These are phyloP conservation scores for Epichloe sp. DNA, from an alignment of 2,329 filamentous ascomycete genomes.

Conservation along the genomic window DNA sequence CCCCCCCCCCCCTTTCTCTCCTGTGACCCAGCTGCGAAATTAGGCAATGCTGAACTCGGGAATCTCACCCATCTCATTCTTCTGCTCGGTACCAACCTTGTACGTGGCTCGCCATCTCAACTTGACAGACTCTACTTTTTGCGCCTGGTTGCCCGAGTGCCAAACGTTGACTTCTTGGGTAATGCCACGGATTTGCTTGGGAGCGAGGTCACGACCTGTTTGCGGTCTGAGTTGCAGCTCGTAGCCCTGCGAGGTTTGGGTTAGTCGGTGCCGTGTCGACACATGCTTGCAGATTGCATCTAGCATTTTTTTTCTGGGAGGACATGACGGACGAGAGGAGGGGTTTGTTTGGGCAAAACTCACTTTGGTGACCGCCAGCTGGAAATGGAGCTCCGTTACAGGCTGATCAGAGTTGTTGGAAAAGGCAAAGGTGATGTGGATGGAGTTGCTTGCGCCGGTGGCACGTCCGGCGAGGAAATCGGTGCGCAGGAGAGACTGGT, in stretches of 20 bases:
- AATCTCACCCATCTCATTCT: constrained; percentile 77
- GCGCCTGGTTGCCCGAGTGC: constrained; percentile 53
- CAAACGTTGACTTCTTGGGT: constrained; percentile 67
- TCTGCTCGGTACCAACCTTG: constrained; percentile 49
- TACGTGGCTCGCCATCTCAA: constrained; percentile 84
- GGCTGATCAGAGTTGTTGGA: constrained; percentile 64
- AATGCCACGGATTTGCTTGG: constrained; percentile 62
- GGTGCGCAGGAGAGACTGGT: constrained; percentile 57
- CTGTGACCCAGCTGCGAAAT: not conserved
- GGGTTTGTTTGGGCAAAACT: not conserved
- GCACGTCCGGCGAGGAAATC: constrained; percentile 57
- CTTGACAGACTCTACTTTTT: constrained; percentile 69
- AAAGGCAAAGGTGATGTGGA: constrained; percentile 66
- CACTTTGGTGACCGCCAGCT: constrained; percentile 88
- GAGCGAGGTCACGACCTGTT: constrained; percentile 60
- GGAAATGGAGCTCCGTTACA: constrained; percentile 73
- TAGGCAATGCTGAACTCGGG: constrained; percentile 62
- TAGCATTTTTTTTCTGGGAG: too few species aligned
- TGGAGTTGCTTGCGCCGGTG: constrained; percentile 36
- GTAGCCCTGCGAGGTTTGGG: constrained; percentile 45
- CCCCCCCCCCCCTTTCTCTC: not conserved
- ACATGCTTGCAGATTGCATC: not conserved
- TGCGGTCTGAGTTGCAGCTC: constrained; percentile 75
- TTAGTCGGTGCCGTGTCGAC: not conserved
- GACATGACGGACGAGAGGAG: too few species aligned